Conservation (phyloP, 495 filamentous ascomycete species). For the Podospora didyma region DNA sequence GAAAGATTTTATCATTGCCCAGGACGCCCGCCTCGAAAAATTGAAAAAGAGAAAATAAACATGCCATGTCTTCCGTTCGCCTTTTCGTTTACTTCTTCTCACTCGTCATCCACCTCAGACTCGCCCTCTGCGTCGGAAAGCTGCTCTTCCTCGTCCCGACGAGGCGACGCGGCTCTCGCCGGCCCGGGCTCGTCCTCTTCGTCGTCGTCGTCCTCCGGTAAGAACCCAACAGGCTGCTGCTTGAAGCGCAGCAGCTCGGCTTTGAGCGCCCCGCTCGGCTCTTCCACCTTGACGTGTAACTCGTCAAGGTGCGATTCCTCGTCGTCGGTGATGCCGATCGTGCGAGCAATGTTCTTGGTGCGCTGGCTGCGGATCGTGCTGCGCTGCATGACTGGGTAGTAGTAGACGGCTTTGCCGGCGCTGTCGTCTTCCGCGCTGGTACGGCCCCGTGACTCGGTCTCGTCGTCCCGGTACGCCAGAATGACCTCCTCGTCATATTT, state of each 20-base stretch:
- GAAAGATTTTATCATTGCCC: too few relatives aligned
- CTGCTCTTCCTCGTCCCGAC: too few relatives aligned
- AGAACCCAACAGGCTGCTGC: conserved; percentile 36
- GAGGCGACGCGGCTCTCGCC: too few relatives aligned
- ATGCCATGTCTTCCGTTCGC: too few relatives aligned
- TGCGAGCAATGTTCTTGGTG: conserved; percentile 51
- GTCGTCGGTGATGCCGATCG: conserved; percentile 35
- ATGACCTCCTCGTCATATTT: conserved; percentile 56
- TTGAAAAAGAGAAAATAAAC: too few relatives aligned
- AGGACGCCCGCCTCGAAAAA: too few relatives aligned
- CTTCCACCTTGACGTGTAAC: conserved; percentile 39
- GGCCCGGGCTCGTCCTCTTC: conserved; percentile 3
- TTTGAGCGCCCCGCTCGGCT: conserved; percentile 37
- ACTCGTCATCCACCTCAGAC: conserved; percentile 7
- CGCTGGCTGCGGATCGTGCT: conserved; percentile 52
- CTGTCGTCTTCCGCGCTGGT: conserved; percentile 21
- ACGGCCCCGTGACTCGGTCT: conserved; percentile 19
- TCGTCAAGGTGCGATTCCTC: conserved; percentile 41
- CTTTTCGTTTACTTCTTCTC: too few relatives aligned
- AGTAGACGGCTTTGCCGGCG: conserved; percentile 70
- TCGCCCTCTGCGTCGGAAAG: not conserved
- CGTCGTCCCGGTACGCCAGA: conserved; percentile 45
- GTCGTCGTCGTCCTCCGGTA: conserved; percentile 25
- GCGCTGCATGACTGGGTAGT: conserved; percentile 79
- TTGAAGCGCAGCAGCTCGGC: conserved; percentile 36